Base-by-base conservation (phyloP, 176 grass and related monocot genomes). In the Carex littledalei region DNA sequence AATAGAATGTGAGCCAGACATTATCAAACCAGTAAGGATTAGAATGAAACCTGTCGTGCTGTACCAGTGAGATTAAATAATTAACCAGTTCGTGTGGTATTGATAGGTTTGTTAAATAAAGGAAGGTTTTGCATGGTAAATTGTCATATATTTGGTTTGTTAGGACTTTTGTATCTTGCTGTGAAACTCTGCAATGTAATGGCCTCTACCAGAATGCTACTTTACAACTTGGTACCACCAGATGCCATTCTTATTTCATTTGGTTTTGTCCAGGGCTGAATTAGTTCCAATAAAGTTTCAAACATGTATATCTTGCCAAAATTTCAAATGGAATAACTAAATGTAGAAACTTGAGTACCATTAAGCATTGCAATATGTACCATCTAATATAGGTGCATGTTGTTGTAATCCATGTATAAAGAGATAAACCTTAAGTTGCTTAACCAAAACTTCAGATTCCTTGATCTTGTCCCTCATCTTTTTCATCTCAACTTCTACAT, bases 371-470 rank as follows among this genome's bases (percentile, higher is more conserved):
- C 2, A 29, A 77, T 29, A 55, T 18, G 73, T 32, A 54, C 49
- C 65, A 15, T 13, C 10, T 54, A 32, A 55, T 77, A 32, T 1
- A 7, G 73, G 47, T 9, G 39, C 7, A 77, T 78, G 83, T 24
- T 18, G 15, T 47, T 17, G 18, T 69, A 80, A 47, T 86, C 66
- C 59, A 57, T 84, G 50, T 70, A 70, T 69, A 87, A 73, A 84
- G 79, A 21, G 20, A 78, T 3, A 81, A 55, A 98, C 93, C 91
- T 94, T 95, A 58, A 95, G 95, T 82, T 95, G 89, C 75, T 94
- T 88, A 81, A 95, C 87, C 69, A 94, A 68, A 90, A 89, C 77
- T 81, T 95, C 89, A 89, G 86, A 94, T 85, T 92, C 93, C 29
- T 88, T 37, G 80, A 90, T 87, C 57, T 81, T 88, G 63, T 88